Conservation (phyloP, 768 basidiomycete genomes). For the Termitomyces sp. region DNA sequence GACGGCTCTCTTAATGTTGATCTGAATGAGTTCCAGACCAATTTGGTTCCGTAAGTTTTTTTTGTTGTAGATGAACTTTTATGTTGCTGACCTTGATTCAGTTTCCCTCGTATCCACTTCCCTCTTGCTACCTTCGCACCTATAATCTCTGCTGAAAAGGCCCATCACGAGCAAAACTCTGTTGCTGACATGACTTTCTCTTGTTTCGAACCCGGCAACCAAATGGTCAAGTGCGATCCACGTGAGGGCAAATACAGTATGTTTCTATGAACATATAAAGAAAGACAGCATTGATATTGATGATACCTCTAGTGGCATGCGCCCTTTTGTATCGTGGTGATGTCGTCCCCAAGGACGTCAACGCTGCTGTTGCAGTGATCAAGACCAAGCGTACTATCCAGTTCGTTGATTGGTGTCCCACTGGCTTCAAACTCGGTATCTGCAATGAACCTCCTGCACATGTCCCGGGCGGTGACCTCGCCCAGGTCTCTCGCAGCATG, state of each 20-base stretch:
- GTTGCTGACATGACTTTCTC: constrained; percentile 98
- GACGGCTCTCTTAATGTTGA: constrained; percentile 98
- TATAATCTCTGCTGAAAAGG: constrained; percentile 91
- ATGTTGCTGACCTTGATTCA: constrained; percentile 21
- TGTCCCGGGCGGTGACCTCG: constrained; percentile 93
- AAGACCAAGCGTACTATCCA: constrained; percentile 98
- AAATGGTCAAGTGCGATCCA: constrained; percentile 95
- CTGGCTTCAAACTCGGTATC: constrained; percentile 97
- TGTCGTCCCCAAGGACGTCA: constrained; percentile 94
- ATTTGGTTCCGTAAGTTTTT: constrained; percentile 89
- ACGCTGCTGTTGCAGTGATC: constrained; percentile 88
- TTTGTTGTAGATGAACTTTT: constrained; percentile 70
- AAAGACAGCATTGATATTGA: constrained; percentile 7
- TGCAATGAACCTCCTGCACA: constrained; percentile 94
- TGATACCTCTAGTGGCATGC: constrained; percentile 68
- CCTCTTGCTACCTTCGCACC: constrained; percentile 96
- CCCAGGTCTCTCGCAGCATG: constrained; percentile 87
- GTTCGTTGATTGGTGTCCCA: constrained; percentile 98
- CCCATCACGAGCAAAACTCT: constrained; percentile 94
- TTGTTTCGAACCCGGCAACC: constrained; percentile 95
- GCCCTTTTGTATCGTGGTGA: constrained; percentile 92
- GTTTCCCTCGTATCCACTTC: constrained; percentile 98
- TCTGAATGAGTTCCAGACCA: constrained; percentile 97
- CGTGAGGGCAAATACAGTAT: constrained; percentile 97
- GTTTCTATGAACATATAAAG: constrained; percentile 21